Evolutionary conservation across 768 basidiomycete species (phyloP).

Genomic region (Tulasnella sp.): DNA sequence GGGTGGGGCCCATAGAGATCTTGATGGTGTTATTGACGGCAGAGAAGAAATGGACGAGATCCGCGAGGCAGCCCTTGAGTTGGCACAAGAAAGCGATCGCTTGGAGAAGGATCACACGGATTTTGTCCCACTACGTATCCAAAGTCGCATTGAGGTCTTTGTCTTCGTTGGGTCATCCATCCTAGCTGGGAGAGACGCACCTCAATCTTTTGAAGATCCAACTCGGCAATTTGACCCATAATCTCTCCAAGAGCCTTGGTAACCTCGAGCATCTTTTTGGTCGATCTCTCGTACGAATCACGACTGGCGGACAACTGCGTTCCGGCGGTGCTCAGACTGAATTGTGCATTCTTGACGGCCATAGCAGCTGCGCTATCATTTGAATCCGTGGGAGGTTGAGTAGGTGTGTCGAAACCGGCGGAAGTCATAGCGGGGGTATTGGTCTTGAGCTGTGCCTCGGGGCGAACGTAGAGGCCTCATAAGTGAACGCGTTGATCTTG

Average conservation of each 20-base stretch:
- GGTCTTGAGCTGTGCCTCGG: too few species aligned
- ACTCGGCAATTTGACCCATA: background rate
- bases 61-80: slow-evolving; percentile 1
- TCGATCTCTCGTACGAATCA: background rate
- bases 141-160: background rate
- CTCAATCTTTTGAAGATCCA: too few species aligned
- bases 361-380: background rate
- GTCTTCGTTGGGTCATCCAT: too few species aligned
- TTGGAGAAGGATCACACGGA: background rate
- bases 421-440: too few species aligned
- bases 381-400: too few species aligned
- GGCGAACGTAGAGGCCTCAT: too few species aligned
- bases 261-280: background rate
- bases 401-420: too few species aligned
- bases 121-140: background rate
- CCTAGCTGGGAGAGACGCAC: too few species aligned
- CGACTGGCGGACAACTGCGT: background rate
- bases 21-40: background rate
- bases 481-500: too few species aligned
- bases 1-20: background rate
- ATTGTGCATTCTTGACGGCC: slow-evolving; percentile 1
- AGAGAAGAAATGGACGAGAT: background rate
- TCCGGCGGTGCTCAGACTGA: background rate
- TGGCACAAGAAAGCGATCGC: background rate
- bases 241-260: background rate